These are phyloP conservation scores for Aspergillus bridgeri DNA, from an alignment of 495 filamentous ascomycete species.

Conservation along the genomic window DNA sequence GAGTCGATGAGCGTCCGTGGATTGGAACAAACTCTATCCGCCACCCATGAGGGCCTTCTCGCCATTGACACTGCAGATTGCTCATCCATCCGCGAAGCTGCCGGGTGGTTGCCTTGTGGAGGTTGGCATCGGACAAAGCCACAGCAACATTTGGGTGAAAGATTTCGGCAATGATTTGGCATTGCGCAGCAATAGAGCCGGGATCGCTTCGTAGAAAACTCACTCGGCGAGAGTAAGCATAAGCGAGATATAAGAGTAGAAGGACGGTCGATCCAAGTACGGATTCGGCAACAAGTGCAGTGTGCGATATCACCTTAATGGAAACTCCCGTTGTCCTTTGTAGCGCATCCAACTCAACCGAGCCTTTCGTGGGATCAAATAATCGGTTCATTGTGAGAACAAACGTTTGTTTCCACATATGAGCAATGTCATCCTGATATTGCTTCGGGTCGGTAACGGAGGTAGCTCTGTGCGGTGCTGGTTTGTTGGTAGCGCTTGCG, in stretches of 20 bases:
- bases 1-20: background rate
- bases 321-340: slow-evolving; percentile 6
- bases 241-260: slow-evolving; percentile 5
- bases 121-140: slow-evolving; percentile 7
- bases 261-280: background rate
- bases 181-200: slow-evolving; percentile 20
- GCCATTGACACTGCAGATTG: slow-evolving; percentile 19
- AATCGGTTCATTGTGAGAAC: slow-evolving; percentile 16
- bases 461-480: background rate
- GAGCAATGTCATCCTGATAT: slow-evolving; percentile 9
- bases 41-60: slow-evolving; percentile 1
- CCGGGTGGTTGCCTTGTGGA: slow-evolving; percentile 16
- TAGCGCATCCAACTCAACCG: slow-evolving; percentile 3
- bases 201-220: slow-evolving; percentile 9
- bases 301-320: slow-evolving; percentile 9
- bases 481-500: background rate
- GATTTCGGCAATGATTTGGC: slow-evolving; percentile 11
- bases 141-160: slow-evolving; percentile 6
- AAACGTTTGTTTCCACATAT: slow-evolving; percentile 23
- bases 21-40: slow-evolving; percentile 13
- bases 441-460: background rate
- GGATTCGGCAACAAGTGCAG: slow-evolving; percentile 16
- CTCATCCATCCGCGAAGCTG: slow-evolving; percentile 21
- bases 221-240: slow-evolving; percentile 3
- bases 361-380: slow-evolving; percentile 14